Conservation (phyloP, 2,329 filamentous ascomycete genomes). For the Dactylonectria macrodidyma region DNA sequence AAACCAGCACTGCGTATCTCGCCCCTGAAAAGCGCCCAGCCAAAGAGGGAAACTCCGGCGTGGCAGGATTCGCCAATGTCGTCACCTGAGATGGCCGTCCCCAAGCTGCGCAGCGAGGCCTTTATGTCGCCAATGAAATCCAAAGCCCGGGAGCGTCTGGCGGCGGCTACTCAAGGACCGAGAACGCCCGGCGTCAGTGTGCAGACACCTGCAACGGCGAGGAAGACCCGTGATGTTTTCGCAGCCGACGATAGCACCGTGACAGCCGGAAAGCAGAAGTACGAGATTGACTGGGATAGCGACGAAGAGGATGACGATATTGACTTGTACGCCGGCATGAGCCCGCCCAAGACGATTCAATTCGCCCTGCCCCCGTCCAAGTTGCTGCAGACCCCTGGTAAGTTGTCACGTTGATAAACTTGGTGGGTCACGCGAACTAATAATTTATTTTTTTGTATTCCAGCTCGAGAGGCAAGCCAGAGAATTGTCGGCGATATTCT, state of each 20-base stretch:
- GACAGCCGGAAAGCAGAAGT: slow-evolving; percentile 53
- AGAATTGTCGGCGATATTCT: slow-evolving; percentile 87
- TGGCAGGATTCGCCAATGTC: slow-evolving; percentile 76
- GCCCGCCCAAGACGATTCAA: slow-evolving; percentile 93
- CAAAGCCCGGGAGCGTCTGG: slow-evolving; percentile 58
- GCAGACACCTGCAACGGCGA: slow-evolving; percentile 76
- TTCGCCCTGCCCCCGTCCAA: slow-evolving; percentile 85
- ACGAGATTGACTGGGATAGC: slow-evolving; percentile 81
- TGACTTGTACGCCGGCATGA: slow-evolving; percentile 79
- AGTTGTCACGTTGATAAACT: slow-evolving; percentile 44
- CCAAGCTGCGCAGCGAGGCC: slow-evolving; percentile 86
- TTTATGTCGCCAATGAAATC: slow-evolving; percentile 82
- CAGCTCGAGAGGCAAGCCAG: slow-evolving; percentile 84
- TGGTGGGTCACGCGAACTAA: slow-evolving; percentile 22
- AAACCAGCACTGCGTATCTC: slow-evolving; percentile 64
- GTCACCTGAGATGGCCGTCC: slow-evolving; percentile 84
- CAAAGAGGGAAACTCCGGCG: slow-evolving; percentile 54
- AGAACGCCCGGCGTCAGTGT: slow-evolving; percentile 89
- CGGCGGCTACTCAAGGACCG: slow-evolving; percentile 63
- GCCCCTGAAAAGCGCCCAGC: slow-evolving; percentile 59
- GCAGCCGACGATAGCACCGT: slow-evolving; percentile 43
- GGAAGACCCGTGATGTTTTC: slow-evolving; percentile 67
- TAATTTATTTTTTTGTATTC: background rate
- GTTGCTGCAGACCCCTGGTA: slow-evolving; percentile 85
- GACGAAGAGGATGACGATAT: slow-evolving; percentile 78